Conservation (phyloP, 768 basidiomycete genomes). For the Pilatotrama ljubarskyi region DNA sequence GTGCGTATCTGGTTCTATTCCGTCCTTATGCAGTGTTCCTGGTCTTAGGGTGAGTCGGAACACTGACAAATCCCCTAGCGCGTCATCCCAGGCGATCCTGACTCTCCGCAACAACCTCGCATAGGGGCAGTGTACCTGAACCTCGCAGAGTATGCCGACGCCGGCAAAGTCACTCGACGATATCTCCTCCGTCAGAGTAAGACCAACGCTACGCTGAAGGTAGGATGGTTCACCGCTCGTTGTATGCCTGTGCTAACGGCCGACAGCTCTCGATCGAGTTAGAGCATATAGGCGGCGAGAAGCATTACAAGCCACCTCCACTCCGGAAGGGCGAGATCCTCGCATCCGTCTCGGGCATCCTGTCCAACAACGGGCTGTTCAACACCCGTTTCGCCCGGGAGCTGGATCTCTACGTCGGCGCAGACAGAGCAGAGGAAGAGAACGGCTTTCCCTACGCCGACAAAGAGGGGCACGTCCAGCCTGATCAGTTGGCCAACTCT, state of each 20-base stretch:
- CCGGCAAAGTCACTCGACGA: slow-evolving; percentile 55
- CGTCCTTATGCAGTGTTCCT: not conserved
- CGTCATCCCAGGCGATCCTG: slow-evolving; percentile 56
- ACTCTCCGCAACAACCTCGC: slow-evolving; percentile 56
- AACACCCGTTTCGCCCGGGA: slow-evolving; percentile 48
- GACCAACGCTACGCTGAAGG: slow-evolving; percentile 78
- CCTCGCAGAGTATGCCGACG: slow-evolving; percentile 71
- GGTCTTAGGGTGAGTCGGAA: not conserved
- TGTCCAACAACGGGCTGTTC: slow-evolving; percentile 51
- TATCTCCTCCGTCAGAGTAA: slow-evolving; percentile 74
- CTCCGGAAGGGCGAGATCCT: slow-evolving; percentile 74
- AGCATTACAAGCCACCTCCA: slow-evolving; percentile 60
- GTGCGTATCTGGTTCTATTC: not conserved
- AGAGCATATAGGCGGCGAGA: slow-evolving; percentile 54
- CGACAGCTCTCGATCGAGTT: slow-evolving; percentile 59
- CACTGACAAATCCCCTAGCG: slow-evolving; percentile 38
- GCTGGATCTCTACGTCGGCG: slow-evolving; percentile 44
- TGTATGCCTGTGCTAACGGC: not conserved
- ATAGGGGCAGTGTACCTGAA: slow-evolving; percentile 70
- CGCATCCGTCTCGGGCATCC: slow-evolving; percentile 61
- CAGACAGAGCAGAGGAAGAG: slow-evolving; percentile 17
- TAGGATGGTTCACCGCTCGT: slow-evolving; percentile 27
- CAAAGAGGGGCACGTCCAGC: slow-evolving; percentile 28
- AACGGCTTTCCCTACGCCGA: slow-evolving; percentile 20
- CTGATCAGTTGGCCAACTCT: slow-evolving; percentile 46